Conservation (phyloP, 176 grass and related monocot genomes). For the Oryza meridionalis region DNA sequence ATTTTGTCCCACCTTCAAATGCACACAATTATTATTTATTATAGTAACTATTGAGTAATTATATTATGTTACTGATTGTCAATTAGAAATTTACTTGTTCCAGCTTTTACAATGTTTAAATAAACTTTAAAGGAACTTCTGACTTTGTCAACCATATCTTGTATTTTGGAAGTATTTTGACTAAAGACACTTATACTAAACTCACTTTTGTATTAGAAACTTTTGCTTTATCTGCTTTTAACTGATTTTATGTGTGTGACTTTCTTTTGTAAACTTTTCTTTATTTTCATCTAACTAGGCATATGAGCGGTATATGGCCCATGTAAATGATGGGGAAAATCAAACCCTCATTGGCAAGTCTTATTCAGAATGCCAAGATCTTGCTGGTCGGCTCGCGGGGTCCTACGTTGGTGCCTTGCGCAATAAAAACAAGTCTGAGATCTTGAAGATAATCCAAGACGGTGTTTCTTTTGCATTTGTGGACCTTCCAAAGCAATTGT, state of each 20-base stretch:
- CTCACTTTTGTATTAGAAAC: neutral
- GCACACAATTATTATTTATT: conserved; percentile 5
- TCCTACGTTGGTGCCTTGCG: conserved; percentile 67
- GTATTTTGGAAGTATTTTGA: conserved; percentile 24
- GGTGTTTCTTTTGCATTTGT: conserved; percentile 78
- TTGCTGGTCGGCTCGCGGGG: conserved; percentile 76
- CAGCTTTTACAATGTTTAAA: neutral
- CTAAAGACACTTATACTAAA: conserved; percentile 11
- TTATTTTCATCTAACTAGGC: conserved; percentile 59
- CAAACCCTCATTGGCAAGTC: conserved; percentile 58
- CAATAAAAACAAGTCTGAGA: conserved; percentile 80
- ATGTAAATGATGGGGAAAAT: conserved; percentile 52
- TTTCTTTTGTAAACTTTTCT: conserved; percentile 26
- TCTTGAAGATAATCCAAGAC: conserved; percentile 77
- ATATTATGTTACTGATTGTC: neutral
- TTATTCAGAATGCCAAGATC: conserved; percentile 84
- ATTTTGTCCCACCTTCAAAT: conserved; percentile 36
- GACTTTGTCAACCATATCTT: conserved; percentile 3
- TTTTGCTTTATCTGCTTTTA: conserved; percentile 20
- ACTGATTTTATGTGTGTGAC: conserved; percentile 16
- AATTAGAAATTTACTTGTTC: neutral
- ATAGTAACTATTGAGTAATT: neutral
- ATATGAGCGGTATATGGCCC: conserved; percentile 58
- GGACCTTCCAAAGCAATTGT: conserved; percentile 69
- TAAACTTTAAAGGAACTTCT: neutral